Evolutionary conservation across 208 protist genomes (phyloP).

Genomic region (Crithidia expoeki): DNA sequence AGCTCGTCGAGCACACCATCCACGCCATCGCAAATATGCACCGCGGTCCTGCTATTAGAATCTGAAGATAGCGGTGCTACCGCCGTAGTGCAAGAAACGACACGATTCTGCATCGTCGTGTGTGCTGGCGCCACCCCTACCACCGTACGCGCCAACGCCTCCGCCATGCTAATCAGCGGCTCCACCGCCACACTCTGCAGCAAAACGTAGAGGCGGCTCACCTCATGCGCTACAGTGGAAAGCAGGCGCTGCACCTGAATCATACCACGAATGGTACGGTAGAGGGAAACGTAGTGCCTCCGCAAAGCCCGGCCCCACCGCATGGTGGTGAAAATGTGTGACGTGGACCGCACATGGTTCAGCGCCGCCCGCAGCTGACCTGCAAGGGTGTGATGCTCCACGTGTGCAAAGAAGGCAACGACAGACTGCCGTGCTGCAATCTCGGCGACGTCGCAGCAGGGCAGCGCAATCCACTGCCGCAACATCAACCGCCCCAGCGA

Average conservation of each 20-base stretch:
- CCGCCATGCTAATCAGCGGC: conserved; percentile 39
- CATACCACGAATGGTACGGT: conserved; percentile 49
- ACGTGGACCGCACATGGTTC: conserved; percentile 46
- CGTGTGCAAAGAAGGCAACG: conserved; percentile 63
- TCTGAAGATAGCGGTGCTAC: not conserved
- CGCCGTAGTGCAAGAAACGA: not conserved
- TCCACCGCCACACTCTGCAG: conserved; percentile 39
- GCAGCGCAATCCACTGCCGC: conserved; percentile 80
- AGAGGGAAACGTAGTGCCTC: conserved; percentile 66
- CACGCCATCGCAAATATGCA: conserved; percentile 30
- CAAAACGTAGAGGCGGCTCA: conserved; percentile 41
- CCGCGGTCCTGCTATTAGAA: not conserved
- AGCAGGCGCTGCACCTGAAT: conserved; percentile 52
- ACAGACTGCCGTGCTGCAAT: conserved; percentile 65
- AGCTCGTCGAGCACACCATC: conserved; percentile 44
- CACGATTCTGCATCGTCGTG: not conserved
- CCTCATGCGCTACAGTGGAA: conserved; percentile 46
- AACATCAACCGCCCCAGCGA: conserved; percentile 58
- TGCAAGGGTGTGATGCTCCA: conserved; percentile 50
- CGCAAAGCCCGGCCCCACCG: conserved; percentile 54
- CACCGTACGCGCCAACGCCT: conserved; percentile 1
- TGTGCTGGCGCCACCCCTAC: not conserved
- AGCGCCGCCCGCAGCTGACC: conserved; percentile 54
- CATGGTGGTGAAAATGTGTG: conserved; percentile 75
- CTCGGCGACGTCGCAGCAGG: conserved; percentile 55